Conservation (phyloP, 768 basidiomycete genomes). For the Termitomyces titanicus region DNA sequence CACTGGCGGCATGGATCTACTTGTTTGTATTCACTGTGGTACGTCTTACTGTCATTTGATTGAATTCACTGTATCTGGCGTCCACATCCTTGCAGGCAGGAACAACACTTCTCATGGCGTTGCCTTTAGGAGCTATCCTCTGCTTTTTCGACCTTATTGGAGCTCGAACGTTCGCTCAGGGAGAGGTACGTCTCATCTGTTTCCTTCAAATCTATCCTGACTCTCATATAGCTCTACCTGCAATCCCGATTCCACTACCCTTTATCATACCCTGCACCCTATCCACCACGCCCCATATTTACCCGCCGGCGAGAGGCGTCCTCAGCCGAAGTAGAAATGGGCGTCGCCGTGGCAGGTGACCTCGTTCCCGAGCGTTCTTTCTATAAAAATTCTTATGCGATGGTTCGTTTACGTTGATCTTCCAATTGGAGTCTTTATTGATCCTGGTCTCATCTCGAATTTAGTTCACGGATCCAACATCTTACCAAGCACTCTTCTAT, state of each 20-base stretch:
- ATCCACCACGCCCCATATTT: conserved; percentile 74
- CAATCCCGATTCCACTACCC: conserved; percentile 71
- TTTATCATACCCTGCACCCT: conserved; percentile 56
- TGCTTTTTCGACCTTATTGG: conserved; percentile 78
- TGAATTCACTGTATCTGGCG: not conserved
- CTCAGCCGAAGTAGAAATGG: conserved; percentile 46
- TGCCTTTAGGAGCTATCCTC: conserved; percentile 72
- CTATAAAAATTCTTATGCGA: conserved; percentile 77
- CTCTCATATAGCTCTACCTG: conserved; percentile 45
- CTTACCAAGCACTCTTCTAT: conserved; percentile 85
- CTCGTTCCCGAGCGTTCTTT: conserved; percentile 64
- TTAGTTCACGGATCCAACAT: conserved; percentile 78
- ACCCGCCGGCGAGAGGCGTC: conserved; percentile 54
- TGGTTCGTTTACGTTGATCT: conserved; percentile 53
- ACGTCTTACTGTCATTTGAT: conserved; percentile 23
- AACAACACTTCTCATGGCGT: conserved; percentile 73
- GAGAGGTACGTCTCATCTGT: conserved; percentile 46
- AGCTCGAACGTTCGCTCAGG: conserved; percentile 65
- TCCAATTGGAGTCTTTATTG: not conserved
- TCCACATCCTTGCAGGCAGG: conserved; percentile 47
- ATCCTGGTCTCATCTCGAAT: not conserved
- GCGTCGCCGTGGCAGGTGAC: conserved; percentile 21
- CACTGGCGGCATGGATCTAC: conserved; percentile 73
- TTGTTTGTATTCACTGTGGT: conserved; percentile 81
- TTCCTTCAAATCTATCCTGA: not conserved